Evolutionary conservation across 176 grass and related monocot genomes (phyloP), one percentile per base, ranked within the genome.

Genomic region (Hordeum marinum): DNA sequence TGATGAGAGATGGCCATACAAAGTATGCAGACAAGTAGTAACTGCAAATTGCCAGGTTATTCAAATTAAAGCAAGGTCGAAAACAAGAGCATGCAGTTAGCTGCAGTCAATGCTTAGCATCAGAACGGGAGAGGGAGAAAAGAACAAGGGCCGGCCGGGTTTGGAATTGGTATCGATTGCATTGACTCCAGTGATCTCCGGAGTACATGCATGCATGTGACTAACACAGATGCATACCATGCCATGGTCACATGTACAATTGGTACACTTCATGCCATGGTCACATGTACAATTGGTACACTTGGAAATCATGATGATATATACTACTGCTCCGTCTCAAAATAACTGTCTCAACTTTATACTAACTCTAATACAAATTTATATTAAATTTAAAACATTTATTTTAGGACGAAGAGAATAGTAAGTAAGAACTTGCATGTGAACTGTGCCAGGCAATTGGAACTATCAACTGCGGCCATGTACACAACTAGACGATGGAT

Each of bases 171-270:
- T 21, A 65, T 52, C 8, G 31, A 43, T 32, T 82, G 70, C 59
- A 68, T 43, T 63, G 61, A 75, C 39, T 10, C n/a, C n/a, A 75
- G 37, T 59, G 59, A 43, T 66, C 46, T 2, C 25, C 1, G 21
- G 70, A 36, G 14, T 80, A 52, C 86, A 76, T 82, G 85, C 86
- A 76, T 82, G 85, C 46, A 27, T 82, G 78, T 72, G 42, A 72
- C 6, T 58, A 17, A 52, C 14, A 50, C 46, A 2, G 36, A 55
- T 52, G 26, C 26, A 31, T 63, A 4, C 25, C 23, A 12, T 26
- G 59, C 23, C 15, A 50, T 50, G 46, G 14, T 50, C 46, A 48
- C 46, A 17, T 17, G 29, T 29, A 29, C 29, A 2, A 2, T 29
- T 29, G 29, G 29, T 29, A 29, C 29, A 29, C 29, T 29, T 2